phyloP scores from a whole-genome alignment of 176 grass and related monocot genomes.

The Hordeum marinum region DNA sequence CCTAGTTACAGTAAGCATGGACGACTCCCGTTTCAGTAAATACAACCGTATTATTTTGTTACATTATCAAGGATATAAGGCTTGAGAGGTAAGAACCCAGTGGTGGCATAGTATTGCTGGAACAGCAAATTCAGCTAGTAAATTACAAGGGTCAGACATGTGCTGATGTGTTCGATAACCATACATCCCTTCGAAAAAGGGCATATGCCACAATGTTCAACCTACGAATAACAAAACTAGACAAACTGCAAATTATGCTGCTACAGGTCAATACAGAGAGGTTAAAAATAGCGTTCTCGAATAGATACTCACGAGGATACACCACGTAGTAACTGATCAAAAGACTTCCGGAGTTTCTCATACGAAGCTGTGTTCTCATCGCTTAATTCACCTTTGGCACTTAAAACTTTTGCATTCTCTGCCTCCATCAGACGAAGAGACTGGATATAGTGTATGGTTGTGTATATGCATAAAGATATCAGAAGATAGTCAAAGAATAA shows the following conservation, averaged over 20 bases:
- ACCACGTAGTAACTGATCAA: constrained; percentile 89
- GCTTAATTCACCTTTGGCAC: constrained; percentile 93
- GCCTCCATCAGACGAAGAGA: constrained; percentile 86
- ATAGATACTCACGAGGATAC: constrained; percentile 82
- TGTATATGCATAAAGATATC: constrained; percentile 14
- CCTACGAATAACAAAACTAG: background rate
- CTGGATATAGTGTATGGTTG: constrained; percentile 34
- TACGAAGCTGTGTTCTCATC: constrained; percentile 87
- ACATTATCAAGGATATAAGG: background rate
- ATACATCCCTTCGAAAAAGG: background rate
- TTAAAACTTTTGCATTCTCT: constrained; percentile 92
- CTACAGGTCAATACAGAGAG: background rate
- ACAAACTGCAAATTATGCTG: constrained; percentile 7
- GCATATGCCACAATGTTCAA: constrained; percentile 1
- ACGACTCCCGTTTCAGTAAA: background rate
- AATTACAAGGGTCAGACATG: constrained; percentile 3
- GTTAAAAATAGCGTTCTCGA: background rate
- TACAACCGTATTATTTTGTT: background rate
- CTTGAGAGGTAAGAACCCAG: background rate
- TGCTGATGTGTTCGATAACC: background rate
- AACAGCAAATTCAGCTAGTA: constrained; percentile 5
- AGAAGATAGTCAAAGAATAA: constrained; percentile 5
- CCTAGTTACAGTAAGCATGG: background rate
- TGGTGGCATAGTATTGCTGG: background rate
- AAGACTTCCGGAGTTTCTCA: constrained; percentile 94